These are phyloP conservation scores for Pseudopithomyces maydicus DNA, from an alignment of 2,329 filamentous ascomycete genomes.

Conservation along the genomic window DNA sequence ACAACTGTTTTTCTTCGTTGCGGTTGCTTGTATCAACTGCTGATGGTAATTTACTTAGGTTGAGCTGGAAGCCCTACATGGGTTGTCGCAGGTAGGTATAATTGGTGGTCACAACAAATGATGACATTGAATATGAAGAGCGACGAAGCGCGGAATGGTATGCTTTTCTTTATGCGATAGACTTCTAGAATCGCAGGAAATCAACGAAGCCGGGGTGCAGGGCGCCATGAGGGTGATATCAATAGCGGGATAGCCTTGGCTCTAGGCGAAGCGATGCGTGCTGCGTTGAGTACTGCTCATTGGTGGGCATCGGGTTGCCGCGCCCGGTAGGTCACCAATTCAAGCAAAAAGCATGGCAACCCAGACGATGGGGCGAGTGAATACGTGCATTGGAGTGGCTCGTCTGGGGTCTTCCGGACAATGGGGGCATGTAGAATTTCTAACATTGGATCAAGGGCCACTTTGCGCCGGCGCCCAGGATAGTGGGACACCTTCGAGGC, in stretches of 20 bases:
- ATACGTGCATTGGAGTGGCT: neutral
- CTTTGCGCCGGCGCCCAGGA: neutral
- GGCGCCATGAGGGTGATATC: neutral
- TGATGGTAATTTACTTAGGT: too few relatives aligned
- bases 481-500: neutral
- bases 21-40: too few relatives aligned
- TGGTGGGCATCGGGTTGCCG: neutral
- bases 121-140: neutral
- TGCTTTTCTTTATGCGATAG: neutral
- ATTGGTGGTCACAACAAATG: neutral
- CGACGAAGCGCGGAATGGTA: neutral
- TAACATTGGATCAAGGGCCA: neutral
- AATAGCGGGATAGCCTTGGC: neutral
- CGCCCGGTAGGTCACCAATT: neutral
- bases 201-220: neutral
- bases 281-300: neutral
- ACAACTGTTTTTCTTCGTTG: too few relatives aligned
- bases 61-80: too few relatives aligned
- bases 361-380: neutral
- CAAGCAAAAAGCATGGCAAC: neutral
- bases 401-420: neutral
- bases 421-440: neutral
- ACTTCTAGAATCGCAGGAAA: neutral
- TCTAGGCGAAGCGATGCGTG: conserved; percentile 2
- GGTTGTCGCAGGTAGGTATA: neutral